Conservation (phyloP, 2,329 filamentous ascomycete genomes). For the Chaetomium globosum region DNA sequence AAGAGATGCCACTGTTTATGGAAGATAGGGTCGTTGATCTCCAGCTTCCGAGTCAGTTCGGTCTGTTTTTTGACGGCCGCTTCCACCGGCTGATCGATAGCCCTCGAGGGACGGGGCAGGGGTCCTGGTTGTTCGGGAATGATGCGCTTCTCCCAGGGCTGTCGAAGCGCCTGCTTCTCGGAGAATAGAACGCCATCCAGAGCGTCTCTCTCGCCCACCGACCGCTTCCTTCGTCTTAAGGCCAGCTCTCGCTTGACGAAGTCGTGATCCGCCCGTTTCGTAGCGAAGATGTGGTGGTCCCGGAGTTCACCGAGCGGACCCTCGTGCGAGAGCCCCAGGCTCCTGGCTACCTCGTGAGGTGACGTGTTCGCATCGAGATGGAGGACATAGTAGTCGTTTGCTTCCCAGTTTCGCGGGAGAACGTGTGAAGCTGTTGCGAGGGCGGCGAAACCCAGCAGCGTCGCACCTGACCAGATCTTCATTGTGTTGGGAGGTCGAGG, state of each 20-base stretch:
- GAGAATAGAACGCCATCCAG: constrained; percentile 76
- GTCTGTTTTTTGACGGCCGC: constrained; percentile 60
- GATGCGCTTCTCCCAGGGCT: constrained; percentile 57
- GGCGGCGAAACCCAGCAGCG: constrained; percentile 57
- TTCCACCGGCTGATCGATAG: constrained; percentile 38
- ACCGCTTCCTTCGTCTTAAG: constrained; percentile 64
- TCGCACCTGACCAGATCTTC: constrained; percentile 51
- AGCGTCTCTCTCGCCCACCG: constrained; percentile 54
- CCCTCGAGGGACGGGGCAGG: constrained; percentile 35
- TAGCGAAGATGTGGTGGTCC: constrained; percentile 83
- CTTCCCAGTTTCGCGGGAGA: constrained; percentile 70
- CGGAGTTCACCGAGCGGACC: constrained; percentile 76
- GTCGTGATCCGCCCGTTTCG: constrained; percentile 64
- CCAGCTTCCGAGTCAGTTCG: constrained; percentile 65
- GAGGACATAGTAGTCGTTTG: constrained; percentile 90
- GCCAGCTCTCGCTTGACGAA: constrained; percentile 58
- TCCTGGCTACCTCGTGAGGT: constrained; percentile 69
- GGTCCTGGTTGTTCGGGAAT: constrained; percentile 46
- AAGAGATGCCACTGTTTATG: constrained; percentile 92
- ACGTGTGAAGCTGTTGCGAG: constrained; percentile 54
- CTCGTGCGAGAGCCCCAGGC: constrained; percentile 77
- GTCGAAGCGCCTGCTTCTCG: constrained; percentile 67
- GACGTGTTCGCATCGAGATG: constrained; percentile 70
- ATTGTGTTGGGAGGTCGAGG: constrained; percentile 43
- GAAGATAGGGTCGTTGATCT: constrained; percentile 88